phyloP scores from a whole-genome alignment of 2,329 filamentous ascomycete species.

The Blastomyces silverae region DNA sequence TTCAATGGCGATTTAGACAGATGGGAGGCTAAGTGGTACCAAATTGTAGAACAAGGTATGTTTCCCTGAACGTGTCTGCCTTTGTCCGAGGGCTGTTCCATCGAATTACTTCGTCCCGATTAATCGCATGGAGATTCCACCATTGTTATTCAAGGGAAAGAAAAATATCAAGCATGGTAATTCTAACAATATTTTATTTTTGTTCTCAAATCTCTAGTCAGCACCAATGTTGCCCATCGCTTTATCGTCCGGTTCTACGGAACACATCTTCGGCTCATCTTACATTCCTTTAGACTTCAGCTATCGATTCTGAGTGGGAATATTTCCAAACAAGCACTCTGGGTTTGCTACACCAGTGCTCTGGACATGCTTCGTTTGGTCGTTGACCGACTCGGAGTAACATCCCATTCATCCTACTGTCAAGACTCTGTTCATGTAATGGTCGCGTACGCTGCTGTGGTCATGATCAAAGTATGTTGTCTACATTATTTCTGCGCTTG shows the following conservation, averaged over 20 bases:
- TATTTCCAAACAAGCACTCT: constrained; percentile 24
- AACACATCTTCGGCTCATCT: constrained; percentile 34
- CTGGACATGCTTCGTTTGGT: constrained; percentile 33
- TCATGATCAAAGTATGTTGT: constrained; percentile 32
- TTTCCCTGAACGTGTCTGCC: background rate
- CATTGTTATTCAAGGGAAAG: background rate
- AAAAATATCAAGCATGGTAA: background rate
- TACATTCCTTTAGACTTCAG: constrained; percentile 36
- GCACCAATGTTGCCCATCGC: constrained; percentile 28
- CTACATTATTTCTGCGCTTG: background rate
- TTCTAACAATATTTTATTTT: constrained; percentile 1
- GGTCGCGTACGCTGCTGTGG: constrained; percentile 40
- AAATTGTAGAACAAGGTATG: constrained; percentile 21
- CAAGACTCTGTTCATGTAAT: constrained; percentile 42
- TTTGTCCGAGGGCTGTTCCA: background rate
- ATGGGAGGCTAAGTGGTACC: constrained; percentile 23
- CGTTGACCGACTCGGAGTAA: constrained; percentile 23
- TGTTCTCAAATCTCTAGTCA: constrained; percentile 12
- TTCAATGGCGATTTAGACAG: constrained; percentile 22
- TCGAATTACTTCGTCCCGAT: background rate
- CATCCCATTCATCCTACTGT: constrained; percentile 35
- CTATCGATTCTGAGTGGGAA: constrained; percentile 26
- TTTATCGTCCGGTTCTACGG: constrained; percentile 40
- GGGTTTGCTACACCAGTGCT: constrained; percentile 26
- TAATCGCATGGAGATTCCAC: background rate